Percentiles rank a stretch among this genome's conserved stretches.
Conservation (phyloP, 768 basidiomycete species). For the Clitopilus hobsonii region DNA sequence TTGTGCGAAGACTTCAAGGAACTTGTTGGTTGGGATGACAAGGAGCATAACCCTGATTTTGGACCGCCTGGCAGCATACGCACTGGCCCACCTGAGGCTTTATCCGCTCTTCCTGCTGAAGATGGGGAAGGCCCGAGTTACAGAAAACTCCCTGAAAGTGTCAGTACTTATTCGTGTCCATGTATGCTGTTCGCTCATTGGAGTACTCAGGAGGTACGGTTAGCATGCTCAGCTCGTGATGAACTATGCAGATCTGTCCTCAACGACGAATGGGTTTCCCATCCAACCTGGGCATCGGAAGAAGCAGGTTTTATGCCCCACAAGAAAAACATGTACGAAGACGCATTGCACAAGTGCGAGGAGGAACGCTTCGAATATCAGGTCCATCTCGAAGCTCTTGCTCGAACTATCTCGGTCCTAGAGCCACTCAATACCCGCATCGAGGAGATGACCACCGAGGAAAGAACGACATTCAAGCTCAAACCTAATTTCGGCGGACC, state of each 20-base stretch:
- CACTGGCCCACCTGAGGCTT: constrained; percentile 69
- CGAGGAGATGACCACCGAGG: constrained; percentile 85
- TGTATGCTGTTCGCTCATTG: too few relatives aligned
- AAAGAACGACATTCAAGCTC: constrained; percentile 75
- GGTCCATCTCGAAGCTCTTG: constrained; percentile 87
- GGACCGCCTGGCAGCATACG: constrained; percentile 78
- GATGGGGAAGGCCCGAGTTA: constrained; percentile 94
- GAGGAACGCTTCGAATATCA: constrained; percentile 99
- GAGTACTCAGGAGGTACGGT: constrained; percentile 69
- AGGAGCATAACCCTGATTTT: constrained; percentile 52
- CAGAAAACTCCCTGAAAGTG: constrained; percentile 80
- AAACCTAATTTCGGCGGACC: constrained; percentile 87
- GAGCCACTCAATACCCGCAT: constrained; percentile 85
- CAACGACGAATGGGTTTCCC: constrained; percentile 97
- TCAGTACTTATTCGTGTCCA: too few relatives aligned
- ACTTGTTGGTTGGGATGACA: constrained; percentile 75
- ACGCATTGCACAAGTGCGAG: constrained; percentile 93
- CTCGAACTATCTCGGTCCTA: constrained; percentile 85
- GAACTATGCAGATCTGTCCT: constrained; percentile 93
- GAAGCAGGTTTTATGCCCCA: constrained; percentile 92
- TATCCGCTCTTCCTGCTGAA: constrained; percentile 74
- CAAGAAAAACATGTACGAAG: constrained; percentile 96
- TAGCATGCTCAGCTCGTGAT: constrained; percentile 93
- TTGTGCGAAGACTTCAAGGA: constrained; percentile 83
- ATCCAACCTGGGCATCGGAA: constrained; percentile 97